phyloP scores from a whole-genome alignment of 2,329 filamentous ascomycete species.

The Scleromitrula shiraiana region DNA sequence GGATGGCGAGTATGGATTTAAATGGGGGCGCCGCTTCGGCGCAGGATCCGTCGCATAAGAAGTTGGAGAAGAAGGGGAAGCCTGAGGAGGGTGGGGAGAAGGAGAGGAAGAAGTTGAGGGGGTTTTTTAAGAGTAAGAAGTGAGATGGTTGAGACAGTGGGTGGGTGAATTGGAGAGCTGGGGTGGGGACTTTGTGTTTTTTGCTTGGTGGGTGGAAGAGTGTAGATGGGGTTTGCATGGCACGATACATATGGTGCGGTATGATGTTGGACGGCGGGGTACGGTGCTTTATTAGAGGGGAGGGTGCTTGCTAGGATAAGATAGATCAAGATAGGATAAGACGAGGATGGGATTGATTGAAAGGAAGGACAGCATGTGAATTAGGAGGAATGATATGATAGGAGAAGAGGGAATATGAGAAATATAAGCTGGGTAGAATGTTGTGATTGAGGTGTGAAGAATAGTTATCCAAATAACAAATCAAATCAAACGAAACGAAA shows the following conservation, averaged over 20 bases:
- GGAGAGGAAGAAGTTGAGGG: conserved; percentile 50
- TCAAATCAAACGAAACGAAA: too few relatives aligned
- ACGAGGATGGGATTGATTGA: neutral
- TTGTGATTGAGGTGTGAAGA: too few relatives aligned
- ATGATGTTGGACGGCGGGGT: too few relatives aligned
- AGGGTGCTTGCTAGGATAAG: too few relatives aligned
- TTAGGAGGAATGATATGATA: too few relatives aligned
- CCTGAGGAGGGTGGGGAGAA: conserved; percentile 19
- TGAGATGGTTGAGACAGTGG: conserved; percentile 2
- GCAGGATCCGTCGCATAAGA: conserved; percentile 23
- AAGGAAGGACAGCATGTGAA: too few relatives aligned
- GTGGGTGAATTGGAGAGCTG: neutral
- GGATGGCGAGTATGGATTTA: conserved; percentile 6
- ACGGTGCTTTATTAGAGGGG: too few relatives aligned
- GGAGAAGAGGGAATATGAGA: too few relatives aligned
- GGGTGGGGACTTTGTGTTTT: neutral
- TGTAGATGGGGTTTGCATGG: neutral
- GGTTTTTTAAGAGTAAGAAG: conserved; percentile 53
- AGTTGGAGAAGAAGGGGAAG: conserved; percentile 48
- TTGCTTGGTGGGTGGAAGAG: neutral
- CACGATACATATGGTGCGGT: too few relatives aligned
- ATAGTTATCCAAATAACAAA: too few relatives aligned
- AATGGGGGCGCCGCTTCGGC: neutral
- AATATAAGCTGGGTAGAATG: too few relatives aligned
- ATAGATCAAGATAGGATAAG: neutral